Conservation (phyloP, 2,329 filamentous ascomycete species). For the Cercospora nicotianae region DNA sequence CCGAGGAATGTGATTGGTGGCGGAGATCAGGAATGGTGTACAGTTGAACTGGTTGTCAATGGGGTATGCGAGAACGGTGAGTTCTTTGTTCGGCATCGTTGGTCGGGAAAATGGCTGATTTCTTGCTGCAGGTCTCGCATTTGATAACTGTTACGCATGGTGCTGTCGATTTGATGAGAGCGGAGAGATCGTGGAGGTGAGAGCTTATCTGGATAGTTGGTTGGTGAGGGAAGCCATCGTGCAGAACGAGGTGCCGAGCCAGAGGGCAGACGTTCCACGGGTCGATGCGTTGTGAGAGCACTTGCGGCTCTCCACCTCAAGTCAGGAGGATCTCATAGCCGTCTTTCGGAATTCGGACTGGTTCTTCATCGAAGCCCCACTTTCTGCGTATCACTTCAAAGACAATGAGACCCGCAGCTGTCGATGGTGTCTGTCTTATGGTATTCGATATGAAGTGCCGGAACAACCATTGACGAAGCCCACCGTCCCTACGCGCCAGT, state of each 20-base stretch:
- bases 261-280: slow-evolving; percentile 19
- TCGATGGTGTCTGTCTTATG: slow-evolving; percentile 72
- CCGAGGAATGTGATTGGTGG: slow-evolving; percentile 27
- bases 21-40: slow-evolving; percentile 23
- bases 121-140: slow-evolving; percentile 19
- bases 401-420: slow-evolving; percentile 73
- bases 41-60: slow-evolving; percentile 22
- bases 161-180: slow-evolving; percentile 22
- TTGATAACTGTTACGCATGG: slow-evolving; percentile 28
- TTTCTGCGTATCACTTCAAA: slow-evolving; percentile 75
- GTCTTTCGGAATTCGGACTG: slow-evolving; percentile 65
- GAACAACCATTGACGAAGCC: slow-evolving; percentile 65
- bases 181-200: slow-evolving; percentile 24
- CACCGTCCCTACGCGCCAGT: slow-evolving; percentile 60
- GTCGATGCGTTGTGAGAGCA: not conserved
- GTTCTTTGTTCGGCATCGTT: not conserved
- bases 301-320: slow-evolving; percentile 32
- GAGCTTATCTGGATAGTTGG: slow-evolving; percentile 26
- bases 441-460: slow-evolving; percentile 71
- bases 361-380: slow-evolving; percentile 64
- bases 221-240: slow-evolving; percentile 25
- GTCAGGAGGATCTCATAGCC: slow-evolving; percentile 69
- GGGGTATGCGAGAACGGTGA: slow-evolving; percentile 23
- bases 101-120: not conserved
- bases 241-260: slow-evolving; percentile 18